These are phyloP conservation scores for Colletotrichum trifolii DNA, from an alignment of 2,329 filamentous ascomycete genomes.

Conservation along the genomic window DNA sequence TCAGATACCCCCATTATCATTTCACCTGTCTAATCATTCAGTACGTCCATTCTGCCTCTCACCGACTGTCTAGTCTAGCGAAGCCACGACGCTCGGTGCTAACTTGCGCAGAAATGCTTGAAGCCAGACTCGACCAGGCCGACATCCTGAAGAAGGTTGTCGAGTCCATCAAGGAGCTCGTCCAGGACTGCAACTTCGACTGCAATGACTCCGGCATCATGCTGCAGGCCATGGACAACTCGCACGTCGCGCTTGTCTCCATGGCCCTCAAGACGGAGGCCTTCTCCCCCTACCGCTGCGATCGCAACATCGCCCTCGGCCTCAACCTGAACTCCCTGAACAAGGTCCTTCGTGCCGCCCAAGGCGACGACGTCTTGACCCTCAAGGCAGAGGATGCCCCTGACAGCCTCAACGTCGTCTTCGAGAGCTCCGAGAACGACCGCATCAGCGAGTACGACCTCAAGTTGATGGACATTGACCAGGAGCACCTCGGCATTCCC, in stretches of 20 bases:
- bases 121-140: conserved; percentile 97
- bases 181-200: conserved; percentile 99
- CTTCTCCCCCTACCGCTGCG: conserved; percentile 96
- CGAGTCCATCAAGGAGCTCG: conserved; percentile 98
- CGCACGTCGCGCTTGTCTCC: conserved; percentile 96
- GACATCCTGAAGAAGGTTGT: conserved; percentile 97
- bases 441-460: conserved; percentile 98
- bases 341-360: conserved; percentile 94
- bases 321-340: conserved; percentile 97
- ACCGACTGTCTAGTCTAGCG: conserved; percentile 1
- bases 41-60: conserved; percentile 13
- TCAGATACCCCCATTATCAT: conserved; percentile 30
- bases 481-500: conserved; percentile 98
- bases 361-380: conserved; percentile 93
- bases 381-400: conserved; percentile 98
- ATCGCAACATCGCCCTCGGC: conserved; percentile 97
- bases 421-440: conserved; percentile 90
- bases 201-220: conserved; percentile 99
- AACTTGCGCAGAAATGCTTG: conserved; percentile 75
- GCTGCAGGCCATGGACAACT: conserved; percentile 99
- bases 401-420: conserved; percentile 93
- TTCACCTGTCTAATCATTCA: conserved; percentile 20
- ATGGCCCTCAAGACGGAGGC: conserved; percentile 98
- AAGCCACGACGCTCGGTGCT: conserved; percentile 46
- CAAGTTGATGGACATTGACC: conserved; percentile 99